phyloP scores from a whole-genome alignment of 1,284 basidiomycete species.

The Melampsora larici-populina region DNA sequence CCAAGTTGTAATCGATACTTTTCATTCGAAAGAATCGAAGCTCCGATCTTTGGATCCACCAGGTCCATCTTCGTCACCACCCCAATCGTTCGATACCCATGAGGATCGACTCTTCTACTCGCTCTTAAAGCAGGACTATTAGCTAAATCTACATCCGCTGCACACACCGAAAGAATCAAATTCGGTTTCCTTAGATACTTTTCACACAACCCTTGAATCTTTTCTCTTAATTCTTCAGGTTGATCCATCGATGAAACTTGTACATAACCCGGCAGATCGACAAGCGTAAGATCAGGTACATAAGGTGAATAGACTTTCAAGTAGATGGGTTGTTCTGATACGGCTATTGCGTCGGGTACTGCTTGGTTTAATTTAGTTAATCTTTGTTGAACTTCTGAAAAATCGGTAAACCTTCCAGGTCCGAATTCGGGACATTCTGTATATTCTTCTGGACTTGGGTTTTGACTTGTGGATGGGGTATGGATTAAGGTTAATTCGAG shows the following conservation, averaged over 20 bases:
- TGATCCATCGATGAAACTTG: conserved; percentile 94
- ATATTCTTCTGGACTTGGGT: conserved; percentile 71
- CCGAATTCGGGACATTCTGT: conserved; percentile 90
- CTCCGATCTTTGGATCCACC: conserved; percentile 78
- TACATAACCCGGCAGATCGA: conserved; percentile 95
- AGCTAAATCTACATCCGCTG: conserved; percentile 95
- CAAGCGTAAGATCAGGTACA: conserved; percentile 93
- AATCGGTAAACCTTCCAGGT: conserved; percentile 81
- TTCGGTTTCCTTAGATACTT: conserved; percentile 97
- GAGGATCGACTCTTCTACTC: conserved; percentile 86
- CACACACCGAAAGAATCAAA: conserved; percentile 94
- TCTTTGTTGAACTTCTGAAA: conserved; percentile 81
- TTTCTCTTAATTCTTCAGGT: conserved; percentile 88
- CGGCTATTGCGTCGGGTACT: conserved; percentile 79
- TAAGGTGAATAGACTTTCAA: conserved; percentile 91
- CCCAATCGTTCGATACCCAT: conserved; percentile 91
- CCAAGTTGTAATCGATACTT: conserved; percentile 96
- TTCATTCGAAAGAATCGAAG: conserved; percentile 77
- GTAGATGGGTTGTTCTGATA: conserved; percentile 93
- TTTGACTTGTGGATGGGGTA: conserved; percentile 63
- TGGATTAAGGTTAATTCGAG: conserved; percentile 97
- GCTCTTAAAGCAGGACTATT: conserved; percentile 94
- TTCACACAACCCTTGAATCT: conserved; percentile 83
- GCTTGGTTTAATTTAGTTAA: conserved; percentile 93
- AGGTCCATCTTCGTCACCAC: conserved; percentile 99